Evolutionary conservation across 768 basidiomycete genomes (phyloP), one percentile per base, ranked within the genome.

Genomic region (Holtermannia corniformis): DNA sequence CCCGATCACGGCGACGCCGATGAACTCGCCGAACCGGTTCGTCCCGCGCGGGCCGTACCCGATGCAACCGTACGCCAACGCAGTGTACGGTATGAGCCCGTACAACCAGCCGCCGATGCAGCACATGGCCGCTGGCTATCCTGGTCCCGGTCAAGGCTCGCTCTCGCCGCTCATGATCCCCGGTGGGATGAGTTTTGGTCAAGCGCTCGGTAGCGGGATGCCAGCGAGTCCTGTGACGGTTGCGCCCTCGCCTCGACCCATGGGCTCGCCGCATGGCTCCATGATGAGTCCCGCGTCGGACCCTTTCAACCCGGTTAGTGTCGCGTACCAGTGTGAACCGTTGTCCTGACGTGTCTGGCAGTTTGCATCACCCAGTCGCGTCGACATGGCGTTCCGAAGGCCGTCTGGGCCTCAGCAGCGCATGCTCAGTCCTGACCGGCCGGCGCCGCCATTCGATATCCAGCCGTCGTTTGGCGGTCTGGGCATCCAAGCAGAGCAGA

Each of bases 1-100:
- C 42, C 86, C 88, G 4, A 84, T 90, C 25, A 53, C 61, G 0
- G 62, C 73, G 1, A 61, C 55, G 48, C 56, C 50, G 32, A 44
- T 46, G 20, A 49, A 44, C 32, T 47, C 24, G 46, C 46, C 41
- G 24, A 26, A n/a, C 19, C n/a, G 43, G 7, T n/a, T 7, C 28
- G 14, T 16, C n/a, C 50, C 10, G 3, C 26, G 13, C 16, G 43
- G 25, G 3, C 50, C 50, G 28, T 52, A 45, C 27, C 40, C 37
- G 13, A 50, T 55, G 14, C 57, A 58, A 24, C 52, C 59, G 7
- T 13, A 32, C 0, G 32, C 21, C 21, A 24, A 40, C 23, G 28
- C 42, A n/a, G 42, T 53, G n/a, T 47, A 50, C 42, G 48, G 28
- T 0, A n/a, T 57, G 16, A 45, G 46, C 41, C 43, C 53, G 5